These are phyloP conservation scores for Arachnopeziza araneosa DNA, from an alignment of 2,329 filamentous ascomycete genomes.

Conservation along the genomic window DNA sequence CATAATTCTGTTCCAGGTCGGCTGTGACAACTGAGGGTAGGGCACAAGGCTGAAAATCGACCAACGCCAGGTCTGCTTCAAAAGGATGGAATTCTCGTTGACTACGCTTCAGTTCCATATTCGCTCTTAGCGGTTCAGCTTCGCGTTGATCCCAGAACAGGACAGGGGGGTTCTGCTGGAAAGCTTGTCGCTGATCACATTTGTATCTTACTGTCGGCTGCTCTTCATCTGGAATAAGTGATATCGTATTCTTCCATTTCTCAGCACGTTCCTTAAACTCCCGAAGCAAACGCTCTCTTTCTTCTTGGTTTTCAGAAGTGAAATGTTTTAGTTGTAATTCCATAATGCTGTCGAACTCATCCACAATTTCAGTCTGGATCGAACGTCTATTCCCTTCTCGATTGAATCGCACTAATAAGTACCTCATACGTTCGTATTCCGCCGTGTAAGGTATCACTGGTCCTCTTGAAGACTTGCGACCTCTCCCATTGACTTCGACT, in stretches of 20 bases:
- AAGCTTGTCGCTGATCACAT: constrained; percentile 49
- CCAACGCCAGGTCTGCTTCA: constrained; percentile 44
- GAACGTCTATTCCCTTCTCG: not conserved
- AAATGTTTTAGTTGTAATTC: constrained; percentile 4
- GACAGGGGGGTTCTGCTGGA: constrained; percentile 43
- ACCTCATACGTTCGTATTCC: constrained; percentile 1
- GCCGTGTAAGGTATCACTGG: not conserved
- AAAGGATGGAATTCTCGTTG: constrained; percentile 61
- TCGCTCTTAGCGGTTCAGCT: constrained; percentile 61
- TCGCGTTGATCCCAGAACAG: constrained; percentile 65
- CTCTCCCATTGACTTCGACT: not conserved
- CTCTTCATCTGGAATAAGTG: not conserved
- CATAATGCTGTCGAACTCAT: constrained; percentile 11
- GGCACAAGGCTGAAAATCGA: constrained; percentile 61
- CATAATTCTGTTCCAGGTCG: constrained; percentile 32
- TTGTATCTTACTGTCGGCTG: not conserved
- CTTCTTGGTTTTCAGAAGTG: not conserved
- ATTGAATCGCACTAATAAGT: not conserved
- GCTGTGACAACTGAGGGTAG: constrained; percentile 44
- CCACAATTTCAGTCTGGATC: not conserved
- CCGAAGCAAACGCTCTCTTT: not conserved
- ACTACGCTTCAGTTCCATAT: constrained; percentile 24
- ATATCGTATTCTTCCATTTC: not conserved
- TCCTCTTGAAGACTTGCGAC: not conserved
- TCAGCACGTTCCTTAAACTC: not conserved